These are phyloP conservation scores for Phaeotremella fagi DNA, from an alignment of 768 basidiomycete species.

Conservation along the genomic window DNA sequence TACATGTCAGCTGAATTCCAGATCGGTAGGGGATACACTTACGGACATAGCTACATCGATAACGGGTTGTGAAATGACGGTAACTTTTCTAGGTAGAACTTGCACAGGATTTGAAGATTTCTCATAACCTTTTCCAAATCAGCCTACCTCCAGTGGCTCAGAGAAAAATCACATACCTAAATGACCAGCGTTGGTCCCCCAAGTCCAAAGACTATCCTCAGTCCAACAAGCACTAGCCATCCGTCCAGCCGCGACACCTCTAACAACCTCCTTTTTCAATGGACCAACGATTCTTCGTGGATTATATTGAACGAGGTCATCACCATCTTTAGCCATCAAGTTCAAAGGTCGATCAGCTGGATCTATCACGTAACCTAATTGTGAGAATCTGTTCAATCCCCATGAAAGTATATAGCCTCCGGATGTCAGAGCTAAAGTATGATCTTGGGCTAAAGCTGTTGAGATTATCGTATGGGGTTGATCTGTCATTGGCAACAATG, in stretches of 20 bases:
- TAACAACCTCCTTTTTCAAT: constrained; percentile 70
- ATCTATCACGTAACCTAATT: constrained; percentile 82
- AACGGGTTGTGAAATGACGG: constrained; percentile 67
- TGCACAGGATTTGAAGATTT: constrained; percentile 69
- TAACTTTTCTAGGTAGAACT: constrained; percentile 70
- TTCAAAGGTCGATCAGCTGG: constrained; percentile 33
- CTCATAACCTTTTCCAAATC: constrained; percentile 61
- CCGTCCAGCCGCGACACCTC: constrained; percentile 80
- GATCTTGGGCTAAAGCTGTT: constrained; percentile 87
- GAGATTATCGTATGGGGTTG: constrained; percentile 58
- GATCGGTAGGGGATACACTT: constrained; percentile 35
- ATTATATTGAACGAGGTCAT: constrained; percentile 69
- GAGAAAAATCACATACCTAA: constrained; percentile 55
- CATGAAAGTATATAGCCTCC: constrained; percentile 81
- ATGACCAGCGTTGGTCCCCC: constrained; percentile 92
- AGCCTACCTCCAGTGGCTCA: neutral
- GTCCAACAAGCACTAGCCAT: constrained; percentile 89
- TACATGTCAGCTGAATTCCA: neutral
- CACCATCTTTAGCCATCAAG: constrained; percentile 52
- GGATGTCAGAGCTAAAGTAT: constrained; percentile 78
- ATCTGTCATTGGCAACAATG: constrained; percentile 59
- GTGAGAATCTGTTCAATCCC: constrained; percentile 83
- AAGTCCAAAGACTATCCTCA: constrained; percentile 52
- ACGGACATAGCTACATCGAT: constrained; percentile 70
- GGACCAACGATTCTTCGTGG: constrained; percentile 71